These are phyloP conservation scores for Tolypocladium inflatum DNA, from an alignment of 2,329 filamentous ascomycete genomes.

Conservation along the genomic window DNA sequence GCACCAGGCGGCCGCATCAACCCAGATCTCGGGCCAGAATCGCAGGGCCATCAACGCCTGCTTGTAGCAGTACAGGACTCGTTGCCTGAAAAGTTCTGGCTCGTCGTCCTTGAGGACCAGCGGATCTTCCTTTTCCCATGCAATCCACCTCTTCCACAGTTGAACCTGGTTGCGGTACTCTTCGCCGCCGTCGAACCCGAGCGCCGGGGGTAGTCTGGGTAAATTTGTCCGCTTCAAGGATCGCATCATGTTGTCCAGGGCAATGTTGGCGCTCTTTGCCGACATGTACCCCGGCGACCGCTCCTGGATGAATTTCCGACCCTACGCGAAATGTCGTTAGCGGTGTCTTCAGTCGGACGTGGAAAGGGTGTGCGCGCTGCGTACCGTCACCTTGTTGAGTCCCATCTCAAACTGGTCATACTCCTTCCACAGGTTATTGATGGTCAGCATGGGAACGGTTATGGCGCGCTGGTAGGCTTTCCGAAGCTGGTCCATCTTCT, in stretches of 20 bases:
- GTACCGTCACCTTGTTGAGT: slow-evolving; percentile 82
- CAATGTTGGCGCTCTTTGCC: slow-evolving; percentile 80
- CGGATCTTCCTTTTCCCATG: slow-evolving; percentile 91
- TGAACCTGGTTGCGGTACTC: slow-evolving; percentile 79
- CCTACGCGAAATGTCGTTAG: slow-evolving; percentile 38
- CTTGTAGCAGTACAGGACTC: slow-evolving; percentile 84
- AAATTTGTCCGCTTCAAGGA: slow-evolving; percentile 68
- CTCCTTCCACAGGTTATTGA: slow-evolving; percentile 88
- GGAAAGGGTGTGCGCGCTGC: slow-evolving; percentile 13
- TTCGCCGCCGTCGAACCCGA: slow-evolving; percentile 76
- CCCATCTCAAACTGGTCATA: slow-evolving; percentile 95
- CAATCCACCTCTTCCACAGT: slow-evolving; percentile 88
- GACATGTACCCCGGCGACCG: slow-evolving; percentile 93
- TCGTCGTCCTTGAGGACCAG: slow-evolving; percentile 81
- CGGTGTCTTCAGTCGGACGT: slow-evolving; percentile 4
- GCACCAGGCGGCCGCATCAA: slow-evolving; percentile 88
- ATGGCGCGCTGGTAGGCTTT: slow-evolving; percentile 91
- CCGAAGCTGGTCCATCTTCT: slow-evolving; percentile 91
- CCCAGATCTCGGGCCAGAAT: slow-evolving; percentile 96
- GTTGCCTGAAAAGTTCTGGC: slow-evolving; percentile 59
- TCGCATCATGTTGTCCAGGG: slow-evolving; percentile 79
- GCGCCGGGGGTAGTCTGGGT: slow-evolving; percentile 71
- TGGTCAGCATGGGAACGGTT: slow-evolving; percentile 71
- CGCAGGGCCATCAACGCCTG: slow-evolving; percentile 87
- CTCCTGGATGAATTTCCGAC: slow-evolving; percentile 89